A percentile compares a stretch with the other conserved stretches of the same genome.
Conservation (phyloP, 176 grass and related monocot species). For the Stipa capillata region DNA sequence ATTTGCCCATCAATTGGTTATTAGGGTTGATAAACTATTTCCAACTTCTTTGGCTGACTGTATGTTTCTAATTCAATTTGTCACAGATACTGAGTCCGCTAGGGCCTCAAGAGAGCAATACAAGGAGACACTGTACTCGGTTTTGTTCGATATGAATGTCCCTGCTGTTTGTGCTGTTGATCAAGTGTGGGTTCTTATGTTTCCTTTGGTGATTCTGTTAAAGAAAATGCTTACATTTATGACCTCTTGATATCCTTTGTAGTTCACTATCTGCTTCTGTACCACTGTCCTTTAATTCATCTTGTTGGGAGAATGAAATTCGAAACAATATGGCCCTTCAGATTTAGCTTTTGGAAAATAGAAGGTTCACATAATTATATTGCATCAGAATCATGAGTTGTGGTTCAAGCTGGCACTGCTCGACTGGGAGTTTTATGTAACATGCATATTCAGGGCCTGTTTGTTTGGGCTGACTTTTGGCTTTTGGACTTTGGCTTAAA, state of each 20-base stretch:
- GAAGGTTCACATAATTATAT: neutral
- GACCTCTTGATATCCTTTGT: neutral
- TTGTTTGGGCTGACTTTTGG: no score
- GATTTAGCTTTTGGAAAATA: neutral
- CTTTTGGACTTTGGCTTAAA: no score
- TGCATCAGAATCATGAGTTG: neutral
- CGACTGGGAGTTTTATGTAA: neutral
- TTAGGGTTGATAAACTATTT: neutral
- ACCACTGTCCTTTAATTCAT: neutral
- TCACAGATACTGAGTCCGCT: constrained; percentile 82
- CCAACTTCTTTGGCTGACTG: neutral
- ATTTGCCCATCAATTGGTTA: neutral
- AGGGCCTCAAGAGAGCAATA: constrained; percentile 82
- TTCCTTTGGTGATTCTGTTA: neutral
- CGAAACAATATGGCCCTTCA: neutral
- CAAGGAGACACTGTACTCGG: constrained; percentile 65
- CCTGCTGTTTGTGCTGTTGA: constrained; percentile 82
- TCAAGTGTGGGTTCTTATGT: constrained; percentile 50
- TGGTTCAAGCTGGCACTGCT: neutral
- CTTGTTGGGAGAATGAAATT: neutral
- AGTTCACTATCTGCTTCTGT: neutral
- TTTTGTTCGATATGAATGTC: constrained; percentile 96
- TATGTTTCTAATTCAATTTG: constrained; percentile 13
- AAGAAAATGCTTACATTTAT: neutral
- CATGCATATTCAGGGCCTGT: no score